Evolutionary conservation across 176 grass and related monocot species (phyloP).

Genomic region (Dactylis glomerata): DNA sequence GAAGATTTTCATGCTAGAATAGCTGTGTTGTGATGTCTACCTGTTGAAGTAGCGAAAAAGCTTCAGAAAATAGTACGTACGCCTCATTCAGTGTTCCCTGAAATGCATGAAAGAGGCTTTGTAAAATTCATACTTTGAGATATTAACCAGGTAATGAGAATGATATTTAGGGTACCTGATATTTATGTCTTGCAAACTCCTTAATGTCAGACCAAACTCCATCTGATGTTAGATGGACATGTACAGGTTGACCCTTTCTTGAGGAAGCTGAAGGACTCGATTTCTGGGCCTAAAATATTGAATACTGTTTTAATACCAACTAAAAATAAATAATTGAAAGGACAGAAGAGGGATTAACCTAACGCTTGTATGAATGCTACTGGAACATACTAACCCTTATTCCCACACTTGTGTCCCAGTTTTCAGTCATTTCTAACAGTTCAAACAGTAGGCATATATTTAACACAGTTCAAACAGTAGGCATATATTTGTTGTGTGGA

Average conservation of each 20-base stretch:
- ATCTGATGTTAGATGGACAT: conserved; percentile 64
- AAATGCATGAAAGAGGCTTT: conserved; percentile 34
- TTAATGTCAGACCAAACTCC: conserved; percentile 66
- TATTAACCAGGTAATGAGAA: not conserved
- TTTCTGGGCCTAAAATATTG: conserved; percentile 48
- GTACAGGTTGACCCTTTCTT: conserved; percentile 34
- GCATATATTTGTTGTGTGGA: too few species aligned
- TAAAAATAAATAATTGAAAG: not conserved
- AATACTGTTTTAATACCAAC: not conserved
- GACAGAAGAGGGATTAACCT: too few species aligned
- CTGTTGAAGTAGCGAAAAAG: conserved; percentile 96
- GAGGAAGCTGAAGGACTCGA: conserved; percentile 43
- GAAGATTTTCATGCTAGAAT: conserved; percentile 11
- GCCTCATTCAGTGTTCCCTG: conserved; percentile 94
- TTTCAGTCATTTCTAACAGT: too few species aligned
- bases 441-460: too few species aligned
- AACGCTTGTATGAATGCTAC: too few species aligned
- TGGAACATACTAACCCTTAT: too few species aligned
- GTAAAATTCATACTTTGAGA: conserved; percentile 10
- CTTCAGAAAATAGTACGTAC: conserved; percentile 87
- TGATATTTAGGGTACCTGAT: conserved; percentile 43
- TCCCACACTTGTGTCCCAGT: too few species aligned
- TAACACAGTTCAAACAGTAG: too few species aligned
- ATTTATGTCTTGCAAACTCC: conserved; percentile 87
- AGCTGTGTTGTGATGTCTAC: conserved; percentile 31